A percentile compares a stretch with the other conserved stretches of the same genome.
Conservation (phyloP, 306 rosid genomes). For the Vigna radiata region DNA sequence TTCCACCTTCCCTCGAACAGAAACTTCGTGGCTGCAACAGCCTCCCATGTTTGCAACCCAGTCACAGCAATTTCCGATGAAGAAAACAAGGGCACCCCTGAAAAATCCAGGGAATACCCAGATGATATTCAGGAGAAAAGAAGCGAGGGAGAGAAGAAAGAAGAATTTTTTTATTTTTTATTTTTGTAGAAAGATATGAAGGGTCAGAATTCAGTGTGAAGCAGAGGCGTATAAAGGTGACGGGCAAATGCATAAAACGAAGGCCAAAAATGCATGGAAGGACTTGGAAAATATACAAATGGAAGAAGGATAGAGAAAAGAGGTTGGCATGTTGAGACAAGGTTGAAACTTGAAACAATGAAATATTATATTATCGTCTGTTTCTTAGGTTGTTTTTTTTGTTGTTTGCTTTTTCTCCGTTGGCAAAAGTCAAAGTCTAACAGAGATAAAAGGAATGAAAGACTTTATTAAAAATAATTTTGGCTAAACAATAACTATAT, state of each 20-base stretch:
- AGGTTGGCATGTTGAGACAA: conserved; percentile 32
- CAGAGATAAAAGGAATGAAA: not conserved
- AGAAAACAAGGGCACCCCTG: conserved; percentile 38
- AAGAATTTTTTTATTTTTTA: not conserved
- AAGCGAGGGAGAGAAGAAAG: conserved; percentile 23
- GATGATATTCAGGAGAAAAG: conserved; percentile 34
- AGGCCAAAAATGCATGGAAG: not conserved
- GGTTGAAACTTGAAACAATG: conserved; percentile 6
- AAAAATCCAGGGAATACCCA: conserved; percentile 41
- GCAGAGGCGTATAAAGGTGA: conserved; percentile 7
- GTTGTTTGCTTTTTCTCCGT: conserved; percentile 25
- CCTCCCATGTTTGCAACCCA: conserved; percentile 60
- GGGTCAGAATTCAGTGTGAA: conserved; percentile 9
- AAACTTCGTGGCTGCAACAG: conserved; percentile 58
- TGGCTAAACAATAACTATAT: not conserved
- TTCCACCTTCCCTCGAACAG: conserved; percentile 43
- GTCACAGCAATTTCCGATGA: not conserved
- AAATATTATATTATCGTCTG: conserved; percentile 13
- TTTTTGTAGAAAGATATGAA: not conserved
- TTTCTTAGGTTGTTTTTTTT: conserved; percentile 16
- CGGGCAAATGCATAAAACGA: not conserved
- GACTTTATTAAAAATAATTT: not conserved
- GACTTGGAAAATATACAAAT: not conserved
- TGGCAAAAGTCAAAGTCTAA: conserved; percentile 39
- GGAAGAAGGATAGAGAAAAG: conserved; percentile 20